Conservation (phyloP, 805 yeast genomes). For the Sungouiella blattae region DNA sequence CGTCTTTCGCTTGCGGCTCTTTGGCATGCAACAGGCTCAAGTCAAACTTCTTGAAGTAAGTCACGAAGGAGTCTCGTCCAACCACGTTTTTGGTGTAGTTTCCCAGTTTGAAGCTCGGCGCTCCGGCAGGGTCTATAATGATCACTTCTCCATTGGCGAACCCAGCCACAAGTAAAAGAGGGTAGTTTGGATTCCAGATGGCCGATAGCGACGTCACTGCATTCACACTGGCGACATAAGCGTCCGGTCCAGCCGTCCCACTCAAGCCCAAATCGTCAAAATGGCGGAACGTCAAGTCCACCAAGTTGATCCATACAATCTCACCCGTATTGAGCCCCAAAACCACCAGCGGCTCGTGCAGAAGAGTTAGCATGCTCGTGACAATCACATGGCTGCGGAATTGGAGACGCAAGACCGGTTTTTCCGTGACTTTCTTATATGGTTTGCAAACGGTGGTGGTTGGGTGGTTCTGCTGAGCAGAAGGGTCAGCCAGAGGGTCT, state of each 20-base stretch:
- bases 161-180: constrained; percentile 45
- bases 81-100: constrained; percentile 16
- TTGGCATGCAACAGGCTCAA: constrained; percentile 25
- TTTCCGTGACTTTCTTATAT: constrained; percentile 37
- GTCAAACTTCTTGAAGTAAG: constrained; percentile 35
- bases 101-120: constrained; percentile 3
- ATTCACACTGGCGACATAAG: constrained; percentile 22
- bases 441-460: constrained; percentile 5
- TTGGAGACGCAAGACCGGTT: constrained; percentile 43
- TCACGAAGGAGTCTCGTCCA: constrained; percentile 28
- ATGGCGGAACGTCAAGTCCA: constrained; percentile 40
- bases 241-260: constrained; percentile 19
- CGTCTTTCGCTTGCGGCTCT: neutral
- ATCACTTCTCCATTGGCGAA: constrained; percentile 15
- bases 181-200: constrained; percentile 32
- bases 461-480: constrained; percentile 1
- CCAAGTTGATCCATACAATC: constrained; percentile 56
- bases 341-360: constrained; percentile 45
- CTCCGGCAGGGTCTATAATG: constrained; percentile 13
- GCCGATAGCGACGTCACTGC: constrained; percentile 20
- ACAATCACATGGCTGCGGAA: constrained; percentile 34
- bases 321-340: constrained; percentile 70
- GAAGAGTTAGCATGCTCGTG: constrained; percentile 35
- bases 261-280: constrained; percentile 35
- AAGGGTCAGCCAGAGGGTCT: constrained; percentile 11